A percentile compares a stretch with the other conserved stretches of the same genome.
phyloP scores from a whole-genome alignment of 1,284 basidiomycete species.

The Ganoderma leucocontextum region DNA sequence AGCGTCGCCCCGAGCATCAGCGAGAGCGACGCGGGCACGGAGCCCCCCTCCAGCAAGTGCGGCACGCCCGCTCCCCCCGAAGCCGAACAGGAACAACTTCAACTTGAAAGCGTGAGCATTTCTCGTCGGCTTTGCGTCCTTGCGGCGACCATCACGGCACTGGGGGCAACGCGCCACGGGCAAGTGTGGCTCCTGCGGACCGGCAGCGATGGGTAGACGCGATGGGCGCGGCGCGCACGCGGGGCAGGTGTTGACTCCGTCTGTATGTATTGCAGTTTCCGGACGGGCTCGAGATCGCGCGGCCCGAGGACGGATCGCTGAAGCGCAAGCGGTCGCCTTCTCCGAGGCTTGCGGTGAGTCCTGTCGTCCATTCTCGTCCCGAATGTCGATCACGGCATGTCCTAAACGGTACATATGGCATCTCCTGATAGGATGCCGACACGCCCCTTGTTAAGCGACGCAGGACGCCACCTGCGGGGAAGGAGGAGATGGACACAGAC shows the following conservation, averaged over 20 bases:
- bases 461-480: conserved; percentile 32
- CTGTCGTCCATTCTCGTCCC: not conserved
- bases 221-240: conserved; percentile 7
- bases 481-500: conserved; percentile 10
- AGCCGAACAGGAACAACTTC: not conserved
- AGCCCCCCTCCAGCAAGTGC: conserved; percentile 27
- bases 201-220: conserved; percentile 9
- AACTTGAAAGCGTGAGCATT: conserved; percentile 32
- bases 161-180: conserved; percentile 5
- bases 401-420: not conserved
- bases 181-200: conserved; percentile 12
- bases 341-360: conserved; percentile 18
- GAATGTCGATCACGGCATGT: conserved; percentile 3
- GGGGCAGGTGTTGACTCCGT: conserved; percentile 14
- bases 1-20: conserved; percentile 18
- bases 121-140: conserved; percentile 13
- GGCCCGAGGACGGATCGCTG: conserved; percentile 22
- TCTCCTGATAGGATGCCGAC: conserved; percentile 7
- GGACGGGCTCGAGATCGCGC: conserved; percentile 11
- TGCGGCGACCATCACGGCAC: conserved; percentile 7
- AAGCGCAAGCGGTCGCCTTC: conserved; percentile 29
- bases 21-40: conserved; percentile 27
- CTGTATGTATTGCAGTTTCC: conserved; percentile 18
- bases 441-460: conserved; percentile 34
- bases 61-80: conserved; percentile 22